A percentile compares a stretch with the other conserved stretches of the same genome.
These are phyloP conservation scores for Tricholomella constricta DNA, from an alignment of 768 basidiomycete species.

Conservation along the genomic window DNA sequence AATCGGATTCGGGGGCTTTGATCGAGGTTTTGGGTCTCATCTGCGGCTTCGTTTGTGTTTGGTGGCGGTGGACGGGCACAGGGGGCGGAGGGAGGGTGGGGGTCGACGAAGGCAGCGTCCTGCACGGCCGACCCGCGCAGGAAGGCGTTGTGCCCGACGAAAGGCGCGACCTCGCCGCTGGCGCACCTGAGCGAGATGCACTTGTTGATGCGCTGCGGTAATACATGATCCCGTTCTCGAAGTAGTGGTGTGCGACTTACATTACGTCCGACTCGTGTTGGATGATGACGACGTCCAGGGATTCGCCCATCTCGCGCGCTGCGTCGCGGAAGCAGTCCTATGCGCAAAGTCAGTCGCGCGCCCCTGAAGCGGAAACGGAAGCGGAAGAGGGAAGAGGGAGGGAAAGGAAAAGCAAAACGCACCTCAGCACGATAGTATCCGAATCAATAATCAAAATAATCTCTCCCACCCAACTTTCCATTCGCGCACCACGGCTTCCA, in stretches of 20 bases:
- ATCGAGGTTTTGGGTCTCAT: too few species aligned
- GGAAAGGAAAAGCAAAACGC: slow-evolving; percentile 2
- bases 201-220: slow-evolving; percentile 86
- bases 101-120: slow-evolving; percentile 71
- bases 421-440: slow-evolving; percentile 77
- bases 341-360: not conserved
- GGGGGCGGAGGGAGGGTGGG: too few species aligned
- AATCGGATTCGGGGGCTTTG: too few species aligned
- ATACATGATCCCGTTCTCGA: too few species aligned
- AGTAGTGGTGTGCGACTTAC: slow-evolving; percentile 86
- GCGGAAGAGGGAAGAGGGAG: not conserved
- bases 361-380: not conserved
- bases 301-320: slow-evolving; percentile 78
- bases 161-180: too few species aligned
- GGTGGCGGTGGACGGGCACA: too few species aligned
- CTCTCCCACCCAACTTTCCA: slow-evolving; percentile 72
- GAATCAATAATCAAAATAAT: slow-evolving; percentile 83
- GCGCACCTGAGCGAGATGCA: slow-evolving; percentile 77
- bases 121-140: slow-evolving; percentile 86
- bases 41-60: too few species aligned
- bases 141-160: slow-evolving; percentile 88
- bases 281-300: slow-evolving; percentile 82
- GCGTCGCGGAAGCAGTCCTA: slow-evolving; percentile 88
- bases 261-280: slow-evolving; percentile 90
- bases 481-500: slow-evolving; percentile 77